These are phyloP conservation scores for Chaetomium sp. DNA, from an alignment of 2,329 filamentous ascomycete species.

Conservation along the genomic window DNA sequence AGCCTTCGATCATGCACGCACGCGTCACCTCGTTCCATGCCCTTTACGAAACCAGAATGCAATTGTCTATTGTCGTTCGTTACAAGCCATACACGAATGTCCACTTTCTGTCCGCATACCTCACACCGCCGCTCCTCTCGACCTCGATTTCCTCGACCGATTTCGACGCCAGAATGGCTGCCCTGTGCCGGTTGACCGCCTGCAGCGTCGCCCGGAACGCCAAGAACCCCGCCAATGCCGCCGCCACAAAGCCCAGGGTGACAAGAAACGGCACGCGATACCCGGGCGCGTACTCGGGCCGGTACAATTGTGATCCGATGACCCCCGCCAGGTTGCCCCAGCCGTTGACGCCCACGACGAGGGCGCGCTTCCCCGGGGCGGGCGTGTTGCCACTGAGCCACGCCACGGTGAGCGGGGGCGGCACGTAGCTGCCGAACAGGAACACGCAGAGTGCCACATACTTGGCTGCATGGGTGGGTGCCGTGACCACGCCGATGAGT, in stretches of 20 bases:
- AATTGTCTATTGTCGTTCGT: neutral
- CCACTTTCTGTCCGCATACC: conserved; percentile 24
- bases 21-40: neutral
- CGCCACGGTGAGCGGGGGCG: conserved; percentile 40
- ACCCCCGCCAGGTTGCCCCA: conserved; percentile 42
- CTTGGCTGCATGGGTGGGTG: conserved; percentile 27
- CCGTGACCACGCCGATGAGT: conserved; percentile 35
- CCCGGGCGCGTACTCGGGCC: conserved; percentile 38
- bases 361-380: conserved; percentile 39
- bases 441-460: conserved; percentile 40
- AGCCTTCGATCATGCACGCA: neutral
- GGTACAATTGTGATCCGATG: conserved; percentile 39
- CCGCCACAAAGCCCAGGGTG: conserved; percentile 39
- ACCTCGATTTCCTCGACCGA: conserved; percentile 14
- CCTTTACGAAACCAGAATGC: neutral
- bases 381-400: conserved; percentile 42
- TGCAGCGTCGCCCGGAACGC: conserved; percentile 36
- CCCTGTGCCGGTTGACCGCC: conserved; percentile 25
- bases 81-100: conserved; percentile 6
- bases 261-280: conserved; percentile 40
- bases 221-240: conserved; percentile 39
- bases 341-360: conserved; percentile 42
- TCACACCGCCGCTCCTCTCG: conserved; percentile 12
- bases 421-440: conserved; percentile 39
- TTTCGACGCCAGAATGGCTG: conserved; percentile 16